Evolutionary conservation across 306 rosid species (phyloP).

Genomic region (Malus asiatica): DNA sequence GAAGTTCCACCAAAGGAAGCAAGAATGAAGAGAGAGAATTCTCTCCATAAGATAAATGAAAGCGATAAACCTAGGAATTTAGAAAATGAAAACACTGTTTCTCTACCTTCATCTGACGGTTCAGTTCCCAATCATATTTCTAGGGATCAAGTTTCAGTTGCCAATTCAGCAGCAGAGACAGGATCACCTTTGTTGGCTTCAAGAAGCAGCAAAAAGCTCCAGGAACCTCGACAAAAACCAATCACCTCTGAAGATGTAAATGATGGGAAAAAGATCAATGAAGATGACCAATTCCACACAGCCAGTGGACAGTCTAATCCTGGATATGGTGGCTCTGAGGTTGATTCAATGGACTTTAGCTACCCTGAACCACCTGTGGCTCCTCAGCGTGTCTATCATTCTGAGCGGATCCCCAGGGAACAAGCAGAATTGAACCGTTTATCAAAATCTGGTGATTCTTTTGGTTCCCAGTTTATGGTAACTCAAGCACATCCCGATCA

Average conservation of each 20-base stretch:
- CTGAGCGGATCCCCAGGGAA: slow-evolving; percentile 59
- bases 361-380: slow-evolving; percentile 34
- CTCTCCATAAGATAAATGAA: slow-evolving; percentile 34
- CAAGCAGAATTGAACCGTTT: slow-evolving; percentile 50
- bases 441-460: slow-evolving; percentile 54
- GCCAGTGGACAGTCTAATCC: slow-evolving; percentile 16
- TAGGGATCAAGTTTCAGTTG: slow-evolving; percentile 16
- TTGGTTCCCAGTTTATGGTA: slow-evolving; percentile 43
- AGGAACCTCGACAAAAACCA: slow-evolving; percentile 23
- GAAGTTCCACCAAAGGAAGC: slow-evolving; percentile 22
- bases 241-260: slow-evolving; percentile 15
- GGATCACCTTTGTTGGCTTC: slow-evolving; percentile 15
- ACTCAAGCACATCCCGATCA: slow-evolving; percentile 36
- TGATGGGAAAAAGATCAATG: slow-evolving; percentile 17
- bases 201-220: slow-evolving; percentile 29
- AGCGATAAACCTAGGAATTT: slow-evolving; percentile 14
- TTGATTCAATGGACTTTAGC: slow-evolving; percentile 31
- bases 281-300: slow-evolving; percentile 16
- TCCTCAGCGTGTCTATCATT: slow-evolving; percentile 44
- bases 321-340: slow-evolving; percentile 30
- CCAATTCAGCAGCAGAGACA: slow-evolving; percentile 20
- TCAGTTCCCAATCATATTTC: slow-evolving; percentile 18
- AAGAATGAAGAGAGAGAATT: slow-evolving; percentile 31
- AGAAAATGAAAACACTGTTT: slow-evolving; percentile 20
- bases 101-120: slow-evolving; percentile 24